phyloP scores from a whole-genome alignment of 345 rosid genomes.

The Barbarea vulgaris region DNA sequence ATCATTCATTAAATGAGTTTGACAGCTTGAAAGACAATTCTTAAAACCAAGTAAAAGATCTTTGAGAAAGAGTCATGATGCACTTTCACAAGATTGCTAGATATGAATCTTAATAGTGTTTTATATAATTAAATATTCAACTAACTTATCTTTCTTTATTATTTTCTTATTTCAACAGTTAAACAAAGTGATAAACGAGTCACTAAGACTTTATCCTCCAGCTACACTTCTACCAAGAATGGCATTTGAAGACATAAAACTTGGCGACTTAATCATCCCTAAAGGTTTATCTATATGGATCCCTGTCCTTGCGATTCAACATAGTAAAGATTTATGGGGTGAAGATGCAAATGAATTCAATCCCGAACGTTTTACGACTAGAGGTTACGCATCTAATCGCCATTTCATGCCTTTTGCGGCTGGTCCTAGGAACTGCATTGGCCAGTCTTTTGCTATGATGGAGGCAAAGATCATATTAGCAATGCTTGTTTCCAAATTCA shows the following conservation, averaged over 20 bases:
- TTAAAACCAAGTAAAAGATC: slow-evolving; percentile 36
- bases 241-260: slow-evolving; percentile 84
- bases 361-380: slow-evolving; percentile 69
- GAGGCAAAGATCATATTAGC: slow-evolving; percentile 79
- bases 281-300: slow-evolving; percentile 95
- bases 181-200: slow-evolving; percentile 84
- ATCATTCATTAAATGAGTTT: slow-evolving; percentile 27
- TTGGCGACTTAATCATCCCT: slow-evolving; percentile 78
- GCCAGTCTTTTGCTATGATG: slow-evolving; percentile 82
- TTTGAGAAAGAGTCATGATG: slow-evolving; percentile 36
- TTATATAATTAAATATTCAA: slow-evolving; percentile 30
- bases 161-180: slow-evolving; percentile 49
- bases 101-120: slow-evolving; percentile 27
- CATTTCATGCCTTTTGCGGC: slow-evolving; percentile 83
- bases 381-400: slow-evolving; percentile 51
- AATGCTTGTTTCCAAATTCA: slow-evolving; percentile 62
- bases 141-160: slow-evolving; percentile 27
- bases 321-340: slow-evolving; percentile 88
- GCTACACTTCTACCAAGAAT: slow-evolving; percentile 85
- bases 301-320: slow-evolving; percentile 91
- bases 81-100: slow-evolving; percentile 36
- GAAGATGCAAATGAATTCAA: slow-evolving; percentile 84
- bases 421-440: slow-evolving; percentile 77
- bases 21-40: slow-evolving; percentile 42
- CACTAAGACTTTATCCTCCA: slow-evolving; percentile 90